phyloP scores from a whole-genome alignment of 1,284 basidiomycete genomes.

The Schizopora paradoxa region DNA sequence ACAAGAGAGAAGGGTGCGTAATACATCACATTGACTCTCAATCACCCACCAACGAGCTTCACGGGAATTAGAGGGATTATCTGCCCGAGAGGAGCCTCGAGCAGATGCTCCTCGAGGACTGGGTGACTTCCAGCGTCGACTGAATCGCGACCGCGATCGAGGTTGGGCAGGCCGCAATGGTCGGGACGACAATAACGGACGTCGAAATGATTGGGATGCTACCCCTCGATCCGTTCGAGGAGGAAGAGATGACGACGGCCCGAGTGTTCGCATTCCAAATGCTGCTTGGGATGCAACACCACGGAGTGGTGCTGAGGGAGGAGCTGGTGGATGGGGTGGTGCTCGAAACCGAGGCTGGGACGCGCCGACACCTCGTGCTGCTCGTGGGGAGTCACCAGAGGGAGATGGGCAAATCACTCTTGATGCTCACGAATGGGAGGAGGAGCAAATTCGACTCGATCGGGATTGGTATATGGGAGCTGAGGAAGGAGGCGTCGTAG shows the following conservation, averaged over 20 bases:
- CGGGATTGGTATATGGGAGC: slow-evolving; percentile 92
- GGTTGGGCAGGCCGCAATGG: slow-evolving; percentile 23
- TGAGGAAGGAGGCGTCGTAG: slow-evolving; percentile 80
- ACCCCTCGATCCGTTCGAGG: slow-evolving; percentile 66
- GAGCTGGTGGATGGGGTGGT: slow-evolving; percentile 42
- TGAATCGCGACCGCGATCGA: slow-evolving; percentile 49
- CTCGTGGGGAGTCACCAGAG: slow-evolving; percentile 57
- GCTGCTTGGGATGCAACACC: slow-evolving; percentile 90
- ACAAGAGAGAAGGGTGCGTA: slow-evolving; percentile 59
- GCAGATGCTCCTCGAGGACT: slow-evolving; percentile 57
- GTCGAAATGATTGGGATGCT: slow-evolving; percentile 51
- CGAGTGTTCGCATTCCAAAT: slow-evolving; percentile 84
- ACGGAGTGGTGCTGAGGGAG: slow-evolving; percentile 42
- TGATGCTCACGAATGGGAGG: slow-evolving; percentile 87
- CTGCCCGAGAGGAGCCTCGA: slow-evolving; percentile 46
- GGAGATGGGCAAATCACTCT: slow-evolving; percentile 53
- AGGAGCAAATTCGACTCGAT: slow-evolving; percentile 85
- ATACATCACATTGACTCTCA: no score
- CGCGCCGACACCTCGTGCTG: slow-evolving; percentile 74
- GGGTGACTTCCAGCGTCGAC: slow-evolving; percentile 65
- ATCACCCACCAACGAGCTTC: slow-evolving; percentile 7
- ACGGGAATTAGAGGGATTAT: slow-evolving; percentile 65
- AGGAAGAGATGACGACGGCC: slow-evolving; percentile 59
- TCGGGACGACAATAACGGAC: slow-evolving; percentile 19
- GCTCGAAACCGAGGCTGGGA: slow-evolving; percentile 71